phyloP scores from a whole-genome alignment of 148 eudicot species.

The Selenicereus undatus region DNA sequence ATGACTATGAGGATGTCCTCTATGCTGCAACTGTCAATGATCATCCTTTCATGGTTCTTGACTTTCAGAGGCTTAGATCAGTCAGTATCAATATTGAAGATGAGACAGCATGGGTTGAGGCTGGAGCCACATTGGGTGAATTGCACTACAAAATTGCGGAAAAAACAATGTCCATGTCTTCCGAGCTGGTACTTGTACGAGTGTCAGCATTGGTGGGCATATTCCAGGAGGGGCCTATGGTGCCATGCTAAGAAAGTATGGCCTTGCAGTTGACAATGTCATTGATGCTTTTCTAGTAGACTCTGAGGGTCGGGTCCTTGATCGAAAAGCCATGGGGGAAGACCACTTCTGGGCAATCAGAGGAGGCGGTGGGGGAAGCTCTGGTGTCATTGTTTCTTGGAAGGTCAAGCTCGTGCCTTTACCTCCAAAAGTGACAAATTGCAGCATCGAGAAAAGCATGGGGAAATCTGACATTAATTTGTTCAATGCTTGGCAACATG shows the following conservation, averaged over 20 bases:
- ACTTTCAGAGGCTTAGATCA: not conserved
- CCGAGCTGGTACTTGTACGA: not conserved
- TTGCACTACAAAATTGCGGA: not conserved
- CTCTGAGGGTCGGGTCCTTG: not conserved
- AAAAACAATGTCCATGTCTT: not conserved
- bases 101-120: not conserved
- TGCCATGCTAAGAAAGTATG: not conserved
- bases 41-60: not conserved
- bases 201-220: not conserved
- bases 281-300: not conserved
- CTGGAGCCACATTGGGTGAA: not conserved
- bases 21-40: not conserved
- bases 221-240: not conserved
- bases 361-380: slow-evolving; percentile 6
- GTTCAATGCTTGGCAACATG: not conserved
- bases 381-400: not conserved
- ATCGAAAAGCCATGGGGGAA: not conserved
- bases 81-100: too few species aligned
- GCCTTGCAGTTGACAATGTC: not conserved
- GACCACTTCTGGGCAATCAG: not conserved
- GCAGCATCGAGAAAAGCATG: not conserved
- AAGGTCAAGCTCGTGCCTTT: slow-evolving; percentile 6
- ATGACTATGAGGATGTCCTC: not conserved
- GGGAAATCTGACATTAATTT: not conserved
- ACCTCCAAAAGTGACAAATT: not conserved